Percentiles rank a stretch among this genome's conserved stretches.
Conservation (phyloP, 169 alveolate species). For the Cryptosporidium xiaoi region DNA sequence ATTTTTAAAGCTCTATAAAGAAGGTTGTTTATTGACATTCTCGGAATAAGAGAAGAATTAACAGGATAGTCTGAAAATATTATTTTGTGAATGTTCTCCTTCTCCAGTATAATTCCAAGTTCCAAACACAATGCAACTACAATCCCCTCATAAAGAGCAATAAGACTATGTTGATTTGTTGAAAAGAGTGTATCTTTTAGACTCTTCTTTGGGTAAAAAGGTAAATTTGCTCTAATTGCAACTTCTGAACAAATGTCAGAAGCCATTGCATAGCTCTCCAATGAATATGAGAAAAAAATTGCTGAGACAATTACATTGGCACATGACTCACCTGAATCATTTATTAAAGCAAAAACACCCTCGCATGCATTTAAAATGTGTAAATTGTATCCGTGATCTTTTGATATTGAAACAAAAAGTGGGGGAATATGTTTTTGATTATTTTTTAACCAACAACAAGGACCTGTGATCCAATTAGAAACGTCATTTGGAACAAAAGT, state of each 20-base stretch:
- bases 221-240: conserved; percentile 58
- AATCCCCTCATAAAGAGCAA: conserved; percentile 34
- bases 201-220: conserved; percentile 40
- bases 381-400: conserved; percentile 25
- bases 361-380: conserved; percentile 68
- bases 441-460: conserved; percentile 68
- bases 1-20: conserved; percentile 59
- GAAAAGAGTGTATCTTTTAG: background rate
- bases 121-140: conserved; percentile 58
- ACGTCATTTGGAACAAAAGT: conserved; percentile 59
- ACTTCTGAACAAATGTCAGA: conserved; percentile 71
- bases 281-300: conserved; percentile 12
- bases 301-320: conserved; percentile 36
- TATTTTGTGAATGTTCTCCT: conserved; percentile 46
- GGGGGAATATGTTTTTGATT: conserved; percentile 34
- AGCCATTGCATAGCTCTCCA: conserved; percentile 24
- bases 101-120: conserved; percentile 50
- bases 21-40: conserved; percentile 34
- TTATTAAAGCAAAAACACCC: conserved; percentile 40
- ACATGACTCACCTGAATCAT: conserved; percentile 73
- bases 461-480: conserved; percentile 71
- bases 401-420: conserved; percentile 34
- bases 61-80: conserved; percentile 51
- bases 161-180: background rate
- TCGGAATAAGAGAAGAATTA: conserved; percentile 49